A percentile compares a stretch with the other conserved stretches of the same genome.
phyloP scores from a whole-genome alignment of 75 land plant species.

The Picea glauca region DNA sequence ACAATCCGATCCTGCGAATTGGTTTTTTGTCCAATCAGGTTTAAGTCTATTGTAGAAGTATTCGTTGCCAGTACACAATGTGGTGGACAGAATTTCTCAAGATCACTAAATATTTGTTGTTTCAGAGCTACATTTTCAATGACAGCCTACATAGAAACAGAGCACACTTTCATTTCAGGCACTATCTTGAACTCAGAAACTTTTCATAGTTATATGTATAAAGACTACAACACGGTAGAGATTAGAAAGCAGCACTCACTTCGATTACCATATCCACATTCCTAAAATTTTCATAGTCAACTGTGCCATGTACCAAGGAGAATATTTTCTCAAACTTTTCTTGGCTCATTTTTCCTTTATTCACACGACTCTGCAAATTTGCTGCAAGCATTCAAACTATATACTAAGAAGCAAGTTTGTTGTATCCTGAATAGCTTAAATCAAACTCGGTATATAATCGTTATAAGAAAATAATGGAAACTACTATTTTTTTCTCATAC shows the following conservation, averaged over 20 bases:
- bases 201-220: background rate
- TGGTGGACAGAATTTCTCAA: conserved; percentile 70
- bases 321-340: conserved; percentile 82
- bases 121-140: conserved; percentile 82
- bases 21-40: conserved; percentile 67
- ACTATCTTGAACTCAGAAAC: background rate
- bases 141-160: conserved; percentile 63
- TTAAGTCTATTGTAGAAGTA: conserved; percentile 76
- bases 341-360: conserved; percentile 80
- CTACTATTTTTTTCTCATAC: background rate
- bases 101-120: conserved; percentile 78
- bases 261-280: conserved; percentile 95
- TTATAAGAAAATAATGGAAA: background rate
- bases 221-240: conserved; percentile 1
- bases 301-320: conserved; percentile 64
- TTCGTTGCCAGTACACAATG: conserved; percentile 78
- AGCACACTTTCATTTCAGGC: conserved; percentile 9
- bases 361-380: conserved; percentile 91
- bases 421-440: background rate
- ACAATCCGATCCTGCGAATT: conserved; percentile 58
- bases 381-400: conserved; percentile 36
- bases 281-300: conserved; percentile 71
- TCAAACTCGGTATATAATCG: background rate
- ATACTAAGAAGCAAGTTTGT: background rate
- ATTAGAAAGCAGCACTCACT: conserved; percentile 26